Evolutionary conservation across 768 basidiomycete genomes (phyloP).

Genomic region (Antrodiella citrinella): DNA sequence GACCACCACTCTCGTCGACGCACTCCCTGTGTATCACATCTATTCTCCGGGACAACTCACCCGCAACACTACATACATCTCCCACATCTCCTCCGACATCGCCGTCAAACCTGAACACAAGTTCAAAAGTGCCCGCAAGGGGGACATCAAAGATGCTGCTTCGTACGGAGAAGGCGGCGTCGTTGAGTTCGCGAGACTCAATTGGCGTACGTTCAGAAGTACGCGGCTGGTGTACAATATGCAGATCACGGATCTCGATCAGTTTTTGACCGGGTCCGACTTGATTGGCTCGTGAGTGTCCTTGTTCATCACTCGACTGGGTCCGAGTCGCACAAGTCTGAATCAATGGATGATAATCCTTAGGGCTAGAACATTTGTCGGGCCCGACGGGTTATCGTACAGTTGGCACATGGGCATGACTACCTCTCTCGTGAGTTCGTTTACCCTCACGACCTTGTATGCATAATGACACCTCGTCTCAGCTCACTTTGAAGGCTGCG

Average conservation of each 20-base stretch:
- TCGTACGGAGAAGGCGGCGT: not conserved
- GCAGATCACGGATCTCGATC: slow-evolving; percentile 1
- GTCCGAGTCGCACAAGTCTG: not conserved
- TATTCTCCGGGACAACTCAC: not conserved
- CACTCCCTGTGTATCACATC: not conserved
- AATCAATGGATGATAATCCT: too few species aligned
- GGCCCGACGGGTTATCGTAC: slow-evolving; percentile 4
- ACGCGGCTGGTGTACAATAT: slow-evolving; percentile 3
- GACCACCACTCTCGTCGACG: not conserved
- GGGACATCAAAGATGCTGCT: not conserved
- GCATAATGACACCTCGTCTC: not conserved
- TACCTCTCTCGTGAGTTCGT: not conserved
- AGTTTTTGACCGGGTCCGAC: not conserved
- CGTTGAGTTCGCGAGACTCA: slow-evolving; percentile 6
- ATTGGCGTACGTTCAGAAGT: slow-evolving; percentile 4
- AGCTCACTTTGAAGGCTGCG: not conserved
- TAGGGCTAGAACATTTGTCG: slow-evolving; percentile 1
- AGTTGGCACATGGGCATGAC: slow-evolving; percentile 2
- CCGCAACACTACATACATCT: not conserved
- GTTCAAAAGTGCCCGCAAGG: not conserved
- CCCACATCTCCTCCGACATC: not conserved
- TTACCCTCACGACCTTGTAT: not conserved
- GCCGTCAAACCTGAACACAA: not conserved
- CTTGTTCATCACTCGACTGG: not conserved
- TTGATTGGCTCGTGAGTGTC: not conserved